phyloP scores from a whole-genome alignment of 371 early-diverging fungal genomes.

The Sporodiniella umbellata region DNA sequence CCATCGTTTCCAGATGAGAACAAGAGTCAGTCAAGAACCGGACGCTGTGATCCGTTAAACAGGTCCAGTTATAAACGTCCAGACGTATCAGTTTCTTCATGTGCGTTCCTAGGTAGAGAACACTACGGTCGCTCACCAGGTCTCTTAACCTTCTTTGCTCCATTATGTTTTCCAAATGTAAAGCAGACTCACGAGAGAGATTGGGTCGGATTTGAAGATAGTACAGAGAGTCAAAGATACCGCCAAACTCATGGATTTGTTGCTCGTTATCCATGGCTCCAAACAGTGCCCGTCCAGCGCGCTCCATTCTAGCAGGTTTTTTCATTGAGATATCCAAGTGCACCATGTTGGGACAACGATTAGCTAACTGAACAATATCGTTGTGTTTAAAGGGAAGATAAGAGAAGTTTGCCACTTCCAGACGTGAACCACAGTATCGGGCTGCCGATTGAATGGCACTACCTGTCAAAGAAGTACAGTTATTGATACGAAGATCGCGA shows the following conservation, averaged over 20 bases:
- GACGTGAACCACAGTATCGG: conserved; percentile 17
- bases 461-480: conserved; percentile 26
- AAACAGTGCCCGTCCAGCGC: not conserved
- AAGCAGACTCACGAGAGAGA: conserved; percentile 12
- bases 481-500: conserved; percentile 26
- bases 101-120: conserved; percentile 11
- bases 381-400: conserved; percentile 19
- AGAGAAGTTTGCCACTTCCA: conserved; percentile 24
- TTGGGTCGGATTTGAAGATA: conserved; percentile 12
- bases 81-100: conserved; percentile 18
- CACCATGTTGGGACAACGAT: conserved; percentile 21
- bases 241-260: conserved; percentile 13
- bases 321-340: conserved; percentile 16
- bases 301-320: conserved; percentile 5
- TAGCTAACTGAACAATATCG: conserved; percentile 13
- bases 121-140: conserved; percentile 15
- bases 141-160: conserved; percentile 8
- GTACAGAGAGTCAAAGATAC: conserved; percentile 17
- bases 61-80: conserved; percentile 24
- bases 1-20: not conserved
- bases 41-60: conserved; percentile 14
- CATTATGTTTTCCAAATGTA: conserved; percentile 6
- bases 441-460: conserved; percentile 15
- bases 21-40: not conserved
- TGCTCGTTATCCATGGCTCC: not conserved